phyloP scores from a whole-genome alignment of 345 rosid species.

The Corchorus olitorius region DNA sequence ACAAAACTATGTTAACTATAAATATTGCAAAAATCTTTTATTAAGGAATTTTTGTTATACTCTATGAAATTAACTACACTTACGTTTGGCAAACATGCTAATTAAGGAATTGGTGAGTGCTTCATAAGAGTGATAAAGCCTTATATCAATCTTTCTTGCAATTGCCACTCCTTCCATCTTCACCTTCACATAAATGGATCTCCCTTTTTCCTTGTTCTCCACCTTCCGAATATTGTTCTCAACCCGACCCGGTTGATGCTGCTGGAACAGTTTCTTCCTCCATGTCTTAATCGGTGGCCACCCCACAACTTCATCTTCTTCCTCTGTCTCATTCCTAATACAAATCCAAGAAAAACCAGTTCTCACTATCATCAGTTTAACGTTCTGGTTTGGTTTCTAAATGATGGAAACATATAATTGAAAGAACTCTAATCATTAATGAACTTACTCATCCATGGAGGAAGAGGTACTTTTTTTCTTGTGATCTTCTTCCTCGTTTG shows the following conservation, averaged over 20 bases:
- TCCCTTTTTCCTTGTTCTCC: conserved; percentile 17
- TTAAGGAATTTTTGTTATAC: no score
- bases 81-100: conserved; percentile 50
- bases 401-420: no score
- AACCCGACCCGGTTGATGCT: conserved; percentile 20
- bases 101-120: conserved; percentile 50
- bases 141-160: conserved; percentile 60
- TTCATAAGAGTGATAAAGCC: conserved; percentile 46
- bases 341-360: not conserved
- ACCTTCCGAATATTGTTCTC: conserved; percentile 13
- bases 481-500: conserved; percentile 56
- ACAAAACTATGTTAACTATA: no score
- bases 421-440: no score
- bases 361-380: not conserved
- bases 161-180: conserved; percentile 79
- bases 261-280: conserved; percentile 51
- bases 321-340: conserved; percentile 32
- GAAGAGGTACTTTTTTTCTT: conserved; percentile 30
- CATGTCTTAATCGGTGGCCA: conserved; percentile 82
- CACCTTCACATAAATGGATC: conserved; percentile 62
- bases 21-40: no score
- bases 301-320: conserved; percentile 49
- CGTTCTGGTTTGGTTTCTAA: not conserved
- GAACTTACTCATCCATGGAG: conserved; percentile 41
- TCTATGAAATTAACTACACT: conserved; percentile 25